Evolutionary conservation across 139 green algal genomes (phyloP).

Genomic region (Chlamydomonas asymmetrica): DNA sequence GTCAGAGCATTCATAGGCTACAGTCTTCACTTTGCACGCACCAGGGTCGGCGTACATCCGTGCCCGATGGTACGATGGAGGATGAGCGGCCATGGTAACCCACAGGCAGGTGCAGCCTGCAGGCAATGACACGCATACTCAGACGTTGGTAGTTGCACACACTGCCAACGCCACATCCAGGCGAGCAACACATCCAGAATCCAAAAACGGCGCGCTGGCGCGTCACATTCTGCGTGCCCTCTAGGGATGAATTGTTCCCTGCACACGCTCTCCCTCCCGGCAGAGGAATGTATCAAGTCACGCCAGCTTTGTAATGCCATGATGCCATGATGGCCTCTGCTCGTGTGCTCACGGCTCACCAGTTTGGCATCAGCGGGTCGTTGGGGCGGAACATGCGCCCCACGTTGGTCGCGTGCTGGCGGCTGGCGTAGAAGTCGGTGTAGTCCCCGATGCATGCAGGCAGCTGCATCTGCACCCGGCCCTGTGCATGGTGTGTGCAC

Average conservation of each 20-base stretch:
- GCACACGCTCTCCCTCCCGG: no score
- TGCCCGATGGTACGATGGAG: slow-evolving; percentile 87
- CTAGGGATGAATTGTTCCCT: no score
- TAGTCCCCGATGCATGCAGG: slow-evolving; percentile 87
- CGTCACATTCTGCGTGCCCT: no score
- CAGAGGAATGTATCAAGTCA: no score
- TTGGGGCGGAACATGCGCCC: slow-evolving; percentile 81
- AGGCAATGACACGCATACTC: slow-evolving; percentile 1
- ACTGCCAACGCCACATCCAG: slow-evolving; percentile 1
- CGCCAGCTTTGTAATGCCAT: no score
- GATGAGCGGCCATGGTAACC: slow-evolving; percentile 91
- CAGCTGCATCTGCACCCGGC: slow-evolving; percentile 73
- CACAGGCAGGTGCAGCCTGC: slow-evolving; percentile 87
- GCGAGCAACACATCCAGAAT: no score
- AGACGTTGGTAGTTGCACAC: neutral
- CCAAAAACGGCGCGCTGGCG: no score
- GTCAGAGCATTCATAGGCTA: no score
- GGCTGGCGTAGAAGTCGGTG: slow-evolving; percentile 95
- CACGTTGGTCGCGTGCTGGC: slow-evolving; percentile 85
- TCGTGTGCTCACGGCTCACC: slow-evolving; percentile 41
- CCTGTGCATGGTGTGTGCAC: slow-evolving; percentile 25
- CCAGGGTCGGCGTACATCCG: slow-evolving; percentile 66
- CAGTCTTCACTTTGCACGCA: slow-evolving; percentile 16
- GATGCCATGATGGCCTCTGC: neutral
- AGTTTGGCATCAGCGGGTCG: slow-evolving; percentile 85